Base-by-base conservation (phyloP, 176 grass and related monocot species). In the Avena atlantica region DNA sequence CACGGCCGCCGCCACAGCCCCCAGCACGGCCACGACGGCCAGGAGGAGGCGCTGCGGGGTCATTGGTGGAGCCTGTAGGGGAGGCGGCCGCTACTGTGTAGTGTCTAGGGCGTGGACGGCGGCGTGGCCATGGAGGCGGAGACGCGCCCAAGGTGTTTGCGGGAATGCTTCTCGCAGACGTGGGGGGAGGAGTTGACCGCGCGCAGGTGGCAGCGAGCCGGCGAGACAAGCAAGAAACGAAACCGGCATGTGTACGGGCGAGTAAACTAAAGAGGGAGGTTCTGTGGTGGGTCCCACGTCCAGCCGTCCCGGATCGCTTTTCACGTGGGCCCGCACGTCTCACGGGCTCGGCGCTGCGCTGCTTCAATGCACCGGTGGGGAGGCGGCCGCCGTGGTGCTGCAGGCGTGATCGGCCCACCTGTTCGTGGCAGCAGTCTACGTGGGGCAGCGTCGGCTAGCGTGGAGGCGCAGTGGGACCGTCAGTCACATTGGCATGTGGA, bases 161-260 rank as follows among this genome's bases (percentile, higher is more conserved):
- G 57, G 78, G 63, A 87, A 87, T 83, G 88, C 1, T 50, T 21
- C 16, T 5, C 34, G 47, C n/a, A 9, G 49, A 17, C 48, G 73
- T 53, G 59, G 23, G 10, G 23, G 10, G 42, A 17, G 25, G 86
- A 60, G 94, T 90, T 96, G 94, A 93, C 91, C 66, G 49, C 31
- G 47, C 36, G 20, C 20, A 4, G 19, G 25, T 12, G 76, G 45
- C 70, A 24, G 70, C 19, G 37, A 50, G 71, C 13, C 58, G 82
- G 56, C 69, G 36, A 73, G 67, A 84, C 19, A 59, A 79, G 76
- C 12, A 55, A 55, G 48, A 63, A 37, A 76, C 73, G 59, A 85
- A 81, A 23, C 36, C 55, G 65, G 80, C 79, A 59, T 82, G 79
- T 62, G 84, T 68, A 21, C 65, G 63, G 48, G 71, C 42, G 61